Evolutionary conservation across 2,329 filamentous ascomycete genomes (phyloP), one percentile per base, ranked within the genome.

Genomic region (Thielaviopsis ethacetica): DNA sequence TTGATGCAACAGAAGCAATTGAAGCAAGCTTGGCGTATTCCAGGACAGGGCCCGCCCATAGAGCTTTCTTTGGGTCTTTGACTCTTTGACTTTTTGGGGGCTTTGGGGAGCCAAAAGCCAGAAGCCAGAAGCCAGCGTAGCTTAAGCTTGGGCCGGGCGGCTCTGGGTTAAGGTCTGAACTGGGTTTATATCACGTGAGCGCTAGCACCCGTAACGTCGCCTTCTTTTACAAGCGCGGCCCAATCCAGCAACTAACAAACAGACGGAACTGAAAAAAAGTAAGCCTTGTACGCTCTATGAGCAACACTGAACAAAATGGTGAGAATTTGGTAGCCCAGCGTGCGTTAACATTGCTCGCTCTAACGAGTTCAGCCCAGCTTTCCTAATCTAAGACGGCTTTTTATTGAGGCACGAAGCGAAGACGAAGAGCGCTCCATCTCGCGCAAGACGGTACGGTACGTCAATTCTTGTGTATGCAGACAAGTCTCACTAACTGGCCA

Each of bases 361-460:
- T 63, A n/a, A 64, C 52, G 54, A 5, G n/a, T n/a, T 53, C 61
- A 87, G 75, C 86, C 86, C 47, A 91, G 84, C 69, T 82, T 97
- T 57, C 93, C 93, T 41, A 97, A 98, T 68, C 79, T 98, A n/a
- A 84, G 93, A 56, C 86, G 93, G 15, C 84, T 98, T 62, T 97
- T 98, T 68, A 91, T 96, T 57, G 91, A 97, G 73, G 87, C 91
- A 34, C 81, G 93, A 61, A 91, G 88, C 2, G 91, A 97, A 68
- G 85, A 87, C 58, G 93, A 98, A 70, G 93, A 97, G 71, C 87
- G 93, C 70, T 87, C 90, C 62, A 93, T 97, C 65, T 97, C 93
- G 15, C 80, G 93, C 64, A 94, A 85, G 71, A 93, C 93, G 57
- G 93, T 49, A 93, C 93, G 57, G 93, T 49, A 59, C 53, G 54